phyloP scores from a whole-genome alignment of 805 yeast species.

The Spencermartinsiella europaea region DNA sequence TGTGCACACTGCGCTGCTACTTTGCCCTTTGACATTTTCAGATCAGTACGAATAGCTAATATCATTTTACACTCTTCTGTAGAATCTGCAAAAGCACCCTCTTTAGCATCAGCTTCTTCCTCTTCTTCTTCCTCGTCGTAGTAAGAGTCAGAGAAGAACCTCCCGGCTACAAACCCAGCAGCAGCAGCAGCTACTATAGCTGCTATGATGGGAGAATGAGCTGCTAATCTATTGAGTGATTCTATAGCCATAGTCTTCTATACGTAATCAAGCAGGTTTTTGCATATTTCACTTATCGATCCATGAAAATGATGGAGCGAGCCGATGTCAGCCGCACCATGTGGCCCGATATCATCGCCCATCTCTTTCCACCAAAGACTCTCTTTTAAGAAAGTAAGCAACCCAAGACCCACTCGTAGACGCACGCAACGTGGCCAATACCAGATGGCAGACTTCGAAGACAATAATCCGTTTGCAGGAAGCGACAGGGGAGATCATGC shows the following conservation, averaged over 20 bases:
- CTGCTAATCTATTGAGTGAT: background rate
- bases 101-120: slow-evolving; percentile 16
- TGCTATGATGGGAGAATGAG: background rate
- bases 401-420: too few relatives aligned
- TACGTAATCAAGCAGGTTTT: too few relatives aligned
- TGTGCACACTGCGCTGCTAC: slow-evolving; percentile 97
- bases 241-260: background rate
- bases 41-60: slow-evolving; percentile 77
- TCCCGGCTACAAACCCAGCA: background rate
- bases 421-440: too few relatives aligned
- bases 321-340: too few relatives aligned
- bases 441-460: slow-evolving; percentile 37
- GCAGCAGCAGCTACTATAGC: background rate
- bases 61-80: slow-evolving; percentile 52
- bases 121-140: slow-evolving; percentile 7
- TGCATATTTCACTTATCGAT: too few relatives aligned
- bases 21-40: slow-evolving; percentile 91
- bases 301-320: too few relatives aligned
- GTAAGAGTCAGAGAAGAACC: background rate
- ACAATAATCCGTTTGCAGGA: slow-evolving; percentile 41
- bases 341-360: too few relatives aligned
- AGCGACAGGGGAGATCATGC: slow-evolving; percentile 19
- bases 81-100: slow-evolving; percentile 12
- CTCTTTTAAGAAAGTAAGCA: too few relatives aligned
- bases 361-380: too few relatives aligned